Evolutionary conservation across 2,329 filamentous ascomycete species (phyloP), one percentile per base, ranked within the genome.

Genomic region (Ophiocordyceps polyrhachis-furcata): DNA sequence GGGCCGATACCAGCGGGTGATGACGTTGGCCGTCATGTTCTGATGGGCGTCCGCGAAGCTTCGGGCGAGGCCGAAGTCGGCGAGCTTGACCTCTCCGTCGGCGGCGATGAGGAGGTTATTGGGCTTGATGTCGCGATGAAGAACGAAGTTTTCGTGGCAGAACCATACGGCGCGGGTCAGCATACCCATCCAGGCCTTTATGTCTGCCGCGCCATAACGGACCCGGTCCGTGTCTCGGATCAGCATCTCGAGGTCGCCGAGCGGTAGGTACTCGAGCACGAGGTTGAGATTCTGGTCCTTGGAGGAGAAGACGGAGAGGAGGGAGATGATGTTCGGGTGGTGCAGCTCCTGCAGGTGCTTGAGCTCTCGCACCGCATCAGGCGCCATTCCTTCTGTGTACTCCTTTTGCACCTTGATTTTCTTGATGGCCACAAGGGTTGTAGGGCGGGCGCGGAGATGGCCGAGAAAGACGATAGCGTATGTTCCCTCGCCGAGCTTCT

Each of bases 141-240:
- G 72, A 17, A 98, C 76, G 55, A 82, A 89, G 61, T 91, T 93
- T 58, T 88, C 84, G 62, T 98, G 91, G 62, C 91, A 96, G 69
- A 93, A 98, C 81, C 86, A 93, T 25, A 96, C 78, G 23, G 83
- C 91, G 40, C 89, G 79, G 25, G 75, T 76, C n/a, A 96, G 73
- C 91, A 96, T 96, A 50, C 83, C 84, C 81, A 95, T 93, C 91
- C 91, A 98, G 15, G 87, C 83, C 62, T 98, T 98, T 62, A 96
- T 87, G 61, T 98, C 91, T 17, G 84, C 83, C 12, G 78, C 76
- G 49, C 83, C 83, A 61, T 96, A 96, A 45, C 79, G 76, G 42
- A 95, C 80, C 45, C 69, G 68, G 41, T 80, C 74, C 28, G 74
- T 78, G 62, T 96, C 88, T 60, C 85, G 84, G 60, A 94, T 93